A percentile compares a stretch with the other conserved stretches of the same genome.
phyloP scores from a whole-genome alignment of 305 asterid species.

The Solanum hybrid region DNA sequence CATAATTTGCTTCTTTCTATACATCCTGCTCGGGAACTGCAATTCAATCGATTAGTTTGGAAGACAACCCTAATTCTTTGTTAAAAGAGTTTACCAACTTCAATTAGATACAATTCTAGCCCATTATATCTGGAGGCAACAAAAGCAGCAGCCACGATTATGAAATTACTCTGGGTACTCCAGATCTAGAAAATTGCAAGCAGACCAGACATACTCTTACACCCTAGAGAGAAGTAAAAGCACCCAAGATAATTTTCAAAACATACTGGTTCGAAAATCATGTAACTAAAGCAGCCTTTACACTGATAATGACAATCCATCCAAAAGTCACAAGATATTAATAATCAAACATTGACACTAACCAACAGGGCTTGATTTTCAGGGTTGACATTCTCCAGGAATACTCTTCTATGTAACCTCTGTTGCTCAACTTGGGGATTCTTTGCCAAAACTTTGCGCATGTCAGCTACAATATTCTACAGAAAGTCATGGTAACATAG shows the following conservation, averaged over 20 bases:
- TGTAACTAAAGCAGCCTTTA: not conserved
- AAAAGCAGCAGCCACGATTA: not conserved
- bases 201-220: not conserved
- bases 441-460: slow-evolving; percentile 98
- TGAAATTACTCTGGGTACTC: not conserved
- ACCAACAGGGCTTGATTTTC: slow-evolving; percentile 95
- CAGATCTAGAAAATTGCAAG: not conserved
- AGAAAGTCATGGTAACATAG: not conserved
- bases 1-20: not conserved
- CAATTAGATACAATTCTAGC: not conserved
- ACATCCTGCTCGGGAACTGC: not conserved
- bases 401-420: slow-evolving; percentile 91
- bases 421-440: slow-evolving; percentile 95
- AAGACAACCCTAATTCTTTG: not conserved
- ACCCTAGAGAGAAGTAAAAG: not conserved
- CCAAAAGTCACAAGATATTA: slow-evolving; percentile 4
- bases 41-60: not conserved
- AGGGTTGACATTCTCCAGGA: slow-evolving; percentile 64
- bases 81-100: not conserved
- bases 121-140: not conserved
- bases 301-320: not conserved
- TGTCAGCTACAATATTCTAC: slow-evolving; percentile 95
- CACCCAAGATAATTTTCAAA: not conserved
- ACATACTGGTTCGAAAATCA: not conserved
- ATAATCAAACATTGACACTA: slow-evolving; percentile 27